Percentiles rank a stretch among this genome's conserved stretches.
These are phyloP conservation scores for Neurospora sp. DNA, from an alignment of 2,329 filamentous ascomycete species.

Conservation along the genomic window DNA sequence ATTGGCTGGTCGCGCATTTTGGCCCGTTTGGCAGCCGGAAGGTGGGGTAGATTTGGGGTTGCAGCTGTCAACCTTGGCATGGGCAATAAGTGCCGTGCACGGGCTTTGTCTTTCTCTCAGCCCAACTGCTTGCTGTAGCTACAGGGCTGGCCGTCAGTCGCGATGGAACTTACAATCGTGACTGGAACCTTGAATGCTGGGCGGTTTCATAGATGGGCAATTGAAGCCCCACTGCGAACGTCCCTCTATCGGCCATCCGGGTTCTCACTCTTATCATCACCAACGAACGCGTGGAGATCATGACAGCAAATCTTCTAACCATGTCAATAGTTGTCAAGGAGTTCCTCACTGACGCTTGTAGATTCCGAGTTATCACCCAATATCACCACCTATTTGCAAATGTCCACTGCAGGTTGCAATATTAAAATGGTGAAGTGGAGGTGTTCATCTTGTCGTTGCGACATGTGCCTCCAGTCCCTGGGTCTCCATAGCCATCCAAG, in stretches of 20 bases:
- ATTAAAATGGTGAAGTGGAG: neutral
- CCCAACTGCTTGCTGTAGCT: neutral
- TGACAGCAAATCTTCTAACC: neutral
- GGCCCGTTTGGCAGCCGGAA: neutral
- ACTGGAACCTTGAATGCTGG: neutral
- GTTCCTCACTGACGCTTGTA: neutral
- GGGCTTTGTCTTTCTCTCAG: neutral
- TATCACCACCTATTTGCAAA: neutral
- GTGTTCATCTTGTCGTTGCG: neutral
- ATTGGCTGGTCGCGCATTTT: neutral
- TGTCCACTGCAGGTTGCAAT: neutral
- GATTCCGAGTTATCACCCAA: neutral
- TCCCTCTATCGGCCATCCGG: neutral
- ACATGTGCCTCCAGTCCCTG: neutral
- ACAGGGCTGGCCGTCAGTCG: neutral
- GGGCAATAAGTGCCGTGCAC: neutral
- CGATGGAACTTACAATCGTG: neutral
- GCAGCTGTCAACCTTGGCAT: neutral
- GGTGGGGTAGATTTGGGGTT: neutral
- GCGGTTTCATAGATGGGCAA: neutral
- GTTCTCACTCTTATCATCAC: neutral
- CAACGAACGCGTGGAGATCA: neutral
- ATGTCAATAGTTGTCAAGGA: no score
- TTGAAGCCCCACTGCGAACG: neutral
- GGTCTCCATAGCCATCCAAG: neutral